Evolutionary conservation across 768 basidiomycete genomes (phyloP).

Genomic region (Hortiboletus campestris): DNA sequence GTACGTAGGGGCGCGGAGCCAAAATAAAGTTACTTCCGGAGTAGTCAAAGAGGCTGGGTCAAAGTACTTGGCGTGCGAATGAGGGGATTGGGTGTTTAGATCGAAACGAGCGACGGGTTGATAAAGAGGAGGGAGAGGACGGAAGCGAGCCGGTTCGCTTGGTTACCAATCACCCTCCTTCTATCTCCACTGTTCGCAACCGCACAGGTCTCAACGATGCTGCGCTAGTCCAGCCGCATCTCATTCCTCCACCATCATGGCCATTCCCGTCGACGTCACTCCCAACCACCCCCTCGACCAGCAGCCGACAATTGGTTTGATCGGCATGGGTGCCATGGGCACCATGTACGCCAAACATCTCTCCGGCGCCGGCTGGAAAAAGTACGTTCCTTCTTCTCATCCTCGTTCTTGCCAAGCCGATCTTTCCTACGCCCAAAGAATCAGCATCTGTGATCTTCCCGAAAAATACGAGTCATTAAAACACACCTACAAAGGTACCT

Average conservation of each 20-base stretch:
- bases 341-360: slow-evolving; percentile 86
- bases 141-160: too few relatives aligned
- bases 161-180: too few relatives aligned
- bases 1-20: slow-evolving; percentile 8
- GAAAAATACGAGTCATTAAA: slow-evolving; percentile 65
- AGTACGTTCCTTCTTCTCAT: slow-evolving; percentile 41
- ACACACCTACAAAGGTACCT: slow-evolving; percentile 56
- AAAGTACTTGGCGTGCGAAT: slow-evolving; percentile 12
- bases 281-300: slow-evolving; percentile 38
- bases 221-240: too few relatives aligned
- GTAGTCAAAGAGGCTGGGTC: not conserved
- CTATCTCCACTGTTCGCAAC: too few relatives aligned
- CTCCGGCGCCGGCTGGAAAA: slow-evolving; percentile 79
- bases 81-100: not conserved
- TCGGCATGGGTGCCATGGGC: slow-evolving; percentile 99
- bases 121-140: slow-evolving; percentile 3
- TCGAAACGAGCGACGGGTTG: slow-evolving; percentile 4
- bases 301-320: slow-evolving; percentile 84
- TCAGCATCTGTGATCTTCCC: slow-evolving; percentile 86
- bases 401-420: not conserved
- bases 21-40: slow-evolving; percentile 23
- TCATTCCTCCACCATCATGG: slow-evolving; percentile 9
- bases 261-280: slow-evolving; percentile 22
- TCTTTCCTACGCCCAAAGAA: slow-evolving; percentile 43
- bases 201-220: too few relatives aligned